phyloP scores from a whole-genome alignment of 2,329 filamentous ascomycete species.

The Xylaria sp. region DNA sequence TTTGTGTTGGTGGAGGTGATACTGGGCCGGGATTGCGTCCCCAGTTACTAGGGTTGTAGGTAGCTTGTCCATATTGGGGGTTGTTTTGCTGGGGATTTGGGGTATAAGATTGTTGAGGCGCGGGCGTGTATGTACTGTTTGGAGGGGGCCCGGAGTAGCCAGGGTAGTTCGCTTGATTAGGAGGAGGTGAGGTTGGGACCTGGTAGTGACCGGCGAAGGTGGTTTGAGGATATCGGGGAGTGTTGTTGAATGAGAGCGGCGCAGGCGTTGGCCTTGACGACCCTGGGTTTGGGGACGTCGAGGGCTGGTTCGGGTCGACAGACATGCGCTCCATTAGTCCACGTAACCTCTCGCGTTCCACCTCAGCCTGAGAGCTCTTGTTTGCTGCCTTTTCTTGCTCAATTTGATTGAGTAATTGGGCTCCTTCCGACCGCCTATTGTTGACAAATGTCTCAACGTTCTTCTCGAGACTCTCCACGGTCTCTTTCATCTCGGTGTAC shows the following conservation, averaged over 20 bases:
- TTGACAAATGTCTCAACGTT: slow-evolving; percentile 98
- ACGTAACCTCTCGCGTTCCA: slow-evolving; percentile 85
- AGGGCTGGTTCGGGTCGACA: slow-evolving; percentile 70
- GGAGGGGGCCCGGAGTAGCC: slow-evolving; percentile 57
- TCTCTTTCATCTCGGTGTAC: slow-evolving; percentile 96
- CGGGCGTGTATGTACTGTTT: slow-evolving; percentile 47
- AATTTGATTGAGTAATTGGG: slow-evolving; percentile 88
- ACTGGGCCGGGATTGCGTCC: slow-evolving; percentile 68
- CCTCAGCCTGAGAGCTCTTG: slow-evolving; percentile 73
- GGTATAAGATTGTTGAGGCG: slow-evolving; percentile 49
- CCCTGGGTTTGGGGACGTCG: slow-evolving; percentile 54
- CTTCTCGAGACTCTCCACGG: slow-evolving; percentile 89
- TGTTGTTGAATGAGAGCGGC: slow-evolving; percentile 59
- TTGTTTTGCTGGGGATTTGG: slow-evolving; percentile 54
- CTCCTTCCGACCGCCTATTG: slow-evolving; percentile 90
- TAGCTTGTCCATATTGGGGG: slow-evolving; percentile 59
- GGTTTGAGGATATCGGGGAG: slow-evolving; percentile 64
- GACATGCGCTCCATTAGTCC: slow-evolving; percentile 97
- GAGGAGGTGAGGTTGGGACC: slow-evolving; percentile 66
- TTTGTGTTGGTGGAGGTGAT: slow-evolving; percentile 55
- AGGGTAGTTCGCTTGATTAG: slow-evolving; percentile 60
- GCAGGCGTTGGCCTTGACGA: slow-evolving; percentile 57
- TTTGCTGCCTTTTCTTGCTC: slow-evolving; percentile 78
- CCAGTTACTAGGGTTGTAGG: slow-evolving; percentile 69
- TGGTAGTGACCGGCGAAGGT: slow-evolving; percentile 69